Conservation (phyloP, 73 alveolate genomes). For the Tetrahymena malaccensis region DNA sequence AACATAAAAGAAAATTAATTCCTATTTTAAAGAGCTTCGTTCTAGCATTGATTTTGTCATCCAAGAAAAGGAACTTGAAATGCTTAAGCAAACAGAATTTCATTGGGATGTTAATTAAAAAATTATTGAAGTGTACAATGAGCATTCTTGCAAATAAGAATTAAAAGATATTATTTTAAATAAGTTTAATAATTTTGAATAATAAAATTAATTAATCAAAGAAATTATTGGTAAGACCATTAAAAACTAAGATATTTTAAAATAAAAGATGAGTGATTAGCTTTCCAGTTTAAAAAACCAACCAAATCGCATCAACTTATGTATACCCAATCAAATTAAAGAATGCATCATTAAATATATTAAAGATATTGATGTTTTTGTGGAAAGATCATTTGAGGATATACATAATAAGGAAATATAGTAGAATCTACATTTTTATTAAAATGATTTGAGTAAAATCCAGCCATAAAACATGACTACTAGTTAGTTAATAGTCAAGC, state of each 20-base stretch:
- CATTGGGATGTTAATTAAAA: not conserved
- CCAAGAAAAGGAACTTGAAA: not conserved
- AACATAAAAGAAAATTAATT: not conserved
- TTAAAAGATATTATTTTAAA: not conserved
- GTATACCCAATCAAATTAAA: not conserved
- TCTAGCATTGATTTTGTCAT: not conserved
- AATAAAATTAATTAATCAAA: too few species aligned
- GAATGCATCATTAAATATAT: too few species aligned
- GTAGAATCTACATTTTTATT: too few species aligned
- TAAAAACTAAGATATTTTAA: not conserved
- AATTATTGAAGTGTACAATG: not conserved
- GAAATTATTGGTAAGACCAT: not conserved
- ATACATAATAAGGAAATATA: too few species aligned
- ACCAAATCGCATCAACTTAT: not conserved
- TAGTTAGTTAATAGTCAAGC: not conserved
- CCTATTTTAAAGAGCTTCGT: not conserved
- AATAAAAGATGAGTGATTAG: not conserved
- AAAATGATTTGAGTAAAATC: too few species aligned
- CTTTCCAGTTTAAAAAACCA: not conserved
- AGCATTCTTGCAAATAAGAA: not conserved
- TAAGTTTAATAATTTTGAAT: not conserved
- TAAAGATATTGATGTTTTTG: not conserved
- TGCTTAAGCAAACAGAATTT: not conserved
- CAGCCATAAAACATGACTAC: not conserved
- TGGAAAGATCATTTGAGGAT: not conserved